A percentile compares a stretch with the other conserved stretches of the same genome.
Conservation (phyloP, 441 rosid species). For the Francoa sonchifolia region DNA sequence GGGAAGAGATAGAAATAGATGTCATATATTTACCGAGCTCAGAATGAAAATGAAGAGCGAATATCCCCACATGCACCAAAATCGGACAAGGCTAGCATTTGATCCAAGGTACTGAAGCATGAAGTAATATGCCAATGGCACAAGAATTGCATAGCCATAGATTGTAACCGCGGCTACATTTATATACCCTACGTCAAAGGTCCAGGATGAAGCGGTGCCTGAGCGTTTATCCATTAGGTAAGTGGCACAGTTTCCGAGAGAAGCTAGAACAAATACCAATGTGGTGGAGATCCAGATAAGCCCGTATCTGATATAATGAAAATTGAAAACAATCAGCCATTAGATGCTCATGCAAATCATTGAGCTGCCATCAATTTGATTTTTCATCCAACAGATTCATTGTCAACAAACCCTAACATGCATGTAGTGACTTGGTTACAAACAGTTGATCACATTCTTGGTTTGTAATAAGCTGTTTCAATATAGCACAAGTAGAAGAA, state of each 20-base stretch:
- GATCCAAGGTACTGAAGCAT: slow-evolving; percentile 68
- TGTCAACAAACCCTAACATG: background rate
- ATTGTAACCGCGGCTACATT: slow-evolving; percentile 51
- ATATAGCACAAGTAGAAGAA: background rate
- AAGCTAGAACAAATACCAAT: slow-evolving; percentile 61
- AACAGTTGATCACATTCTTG: background rate
- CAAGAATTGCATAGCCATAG: slow-evolving; percentile 63
- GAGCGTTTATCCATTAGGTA: slow-evolving; percentile 58
- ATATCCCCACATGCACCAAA: slow-evolving; percentile 99
- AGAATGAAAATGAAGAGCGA: slow-evolving; percentile 65
- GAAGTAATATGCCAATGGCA: slow-evolving; percentile 79
- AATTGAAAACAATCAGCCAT: slow-evolving; percentile 6
- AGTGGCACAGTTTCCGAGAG: slow-evolving; percentile 79
- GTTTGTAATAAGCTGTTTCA: background rate
- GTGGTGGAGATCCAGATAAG: slow-evolving; percentile 89
- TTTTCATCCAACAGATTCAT: background rate
- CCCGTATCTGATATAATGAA: slow-evolving; percentile 50
- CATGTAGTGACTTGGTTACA: no score
- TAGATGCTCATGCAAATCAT: background rate
- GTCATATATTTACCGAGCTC: slow-evolving; percentile 42
- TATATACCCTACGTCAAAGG: slow-evolving; percentile 76
- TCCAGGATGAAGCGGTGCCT: slow-evolving; percentile 46
- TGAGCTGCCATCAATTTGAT: background rate
- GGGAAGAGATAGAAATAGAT: background rate
- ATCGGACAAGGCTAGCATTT: slow-evolving; percentile 56